Percentiles rank a stretch among this genome's conserved stretches.
phyloP scores from a whole-genome alignment of 192 early-diverging fungal genomes.

The Allomyces arbusculus region DNA sequence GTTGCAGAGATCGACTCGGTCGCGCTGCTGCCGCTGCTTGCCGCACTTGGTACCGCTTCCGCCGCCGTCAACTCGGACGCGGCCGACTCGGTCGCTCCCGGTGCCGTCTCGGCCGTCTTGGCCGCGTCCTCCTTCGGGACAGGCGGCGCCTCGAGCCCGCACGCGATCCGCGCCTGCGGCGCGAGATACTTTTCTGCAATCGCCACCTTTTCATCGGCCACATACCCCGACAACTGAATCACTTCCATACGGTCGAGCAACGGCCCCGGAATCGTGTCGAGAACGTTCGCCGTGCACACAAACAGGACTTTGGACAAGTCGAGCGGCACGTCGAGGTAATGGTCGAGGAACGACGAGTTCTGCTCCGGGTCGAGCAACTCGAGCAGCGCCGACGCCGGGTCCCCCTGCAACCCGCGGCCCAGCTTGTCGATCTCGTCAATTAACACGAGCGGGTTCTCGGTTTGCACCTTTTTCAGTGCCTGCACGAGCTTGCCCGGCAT shows the following conservation, averaged over 20 bases:
- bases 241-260: constrained; percentile 99
- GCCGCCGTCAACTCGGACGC: too few relatives aligned
- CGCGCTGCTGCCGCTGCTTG: too few relatives aligned
- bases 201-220: constrained; percentile 75
- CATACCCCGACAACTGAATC: constrained; percentile 77
- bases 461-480: constrained; percentile 95
- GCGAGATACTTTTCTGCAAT: constrained; percentile 85
- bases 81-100: too few relatives aligned
- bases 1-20: too few relatives aligned
- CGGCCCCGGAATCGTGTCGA: constrained; percentile 93
- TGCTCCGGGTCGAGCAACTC: constrained; percentile 97
- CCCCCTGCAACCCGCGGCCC: constrained; percentile 91
- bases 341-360: constrained; percentile 90
- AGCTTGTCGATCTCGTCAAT: constrained; percentile 99
- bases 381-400: constrained; percentile 85
- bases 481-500: constrained; percentile 99
- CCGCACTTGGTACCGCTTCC: too few relatives aligned
- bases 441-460: constrained; percentile 90
- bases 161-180: constrained; percentile 58
- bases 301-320: constrained; percentile 96
- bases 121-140: too few relatives aligned
- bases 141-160: constrained; percentile 31
- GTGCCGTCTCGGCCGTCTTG: too few relatives aligned
- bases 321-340: constrained; percentile 98
- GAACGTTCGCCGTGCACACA: constrained; percentile 94